These are phyloP conservation scores for Pseudozyma flocculosa DNA, from an alignment of 1,284 basidiomycete species.

Conservation along the genomic window DNA sequence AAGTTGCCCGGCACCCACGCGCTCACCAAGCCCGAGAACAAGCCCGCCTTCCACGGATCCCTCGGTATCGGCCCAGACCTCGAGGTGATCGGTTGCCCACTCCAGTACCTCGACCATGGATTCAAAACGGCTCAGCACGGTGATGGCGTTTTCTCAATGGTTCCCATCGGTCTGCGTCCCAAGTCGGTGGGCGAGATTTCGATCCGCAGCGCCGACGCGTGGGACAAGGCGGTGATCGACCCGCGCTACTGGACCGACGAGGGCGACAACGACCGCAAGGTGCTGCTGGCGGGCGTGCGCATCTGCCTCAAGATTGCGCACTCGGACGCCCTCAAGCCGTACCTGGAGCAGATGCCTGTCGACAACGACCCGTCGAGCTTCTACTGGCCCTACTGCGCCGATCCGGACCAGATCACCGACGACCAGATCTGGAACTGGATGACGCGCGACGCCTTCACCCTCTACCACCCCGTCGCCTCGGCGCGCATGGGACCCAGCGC, in stretches of 20 bases:
- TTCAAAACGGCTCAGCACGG: slow-evolving; percentile 19
- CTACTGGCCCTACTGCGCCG: slow-evolving; percentile 31
- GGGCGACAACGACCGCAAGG: slow-evolving; percentile 41
- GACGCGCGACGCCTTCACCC: slow-evolving; percentile 63
- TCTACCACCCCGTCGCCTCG: slow-evolving; percentile 66
- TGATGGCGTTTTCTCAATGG: slow-evolving; percentile 24
- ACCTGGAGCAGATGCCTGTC: slow-evolving; percentile 29
- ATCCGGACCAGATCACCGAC: slow-evolving; percentile 45
- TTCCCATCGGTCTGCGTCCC: slow-evolving; percentile 39
- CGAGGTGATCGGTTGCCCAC: slow-evolving; percentile 44
- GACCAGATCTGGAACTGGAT: slow-evolving; percentile 57
- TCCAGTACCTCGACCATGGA: slow-evolving; percentile 35
- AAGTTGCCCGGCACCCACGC: slow-evolving; percentile 39
- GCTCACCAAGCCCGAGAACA: slow-evolving; percentile 31
- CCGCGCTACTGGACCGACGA: slow-evolving; percentile 37
- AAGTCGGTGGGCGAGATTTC: slow-evolving; percentile 31
- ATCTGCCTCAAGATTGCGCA: slow-evolving; percentile 23
- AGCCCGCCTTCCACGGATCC: slow-evolving; percentile 45
- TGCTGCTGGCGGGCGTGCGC: slow-evolving; percentile 32
- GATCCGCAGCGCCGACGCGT: slow-evolving; percentile 23
- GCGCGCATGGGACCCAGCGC: slow-evolving; percentile 28
- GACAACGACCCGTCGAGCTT: slow-evolving; percentile 21
- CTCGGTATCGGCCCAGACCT: slow-evolving; percentile 52
- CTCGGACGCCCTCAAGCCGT: slow-evolving; percentile 22
- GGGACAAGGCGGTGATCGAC: slow-evolving; percentile 36